Evolutionary conservation across 2,329 filamentous ascomycete genomes (phyloP), one percentile per base, ranked within the genome.

Genomic region (Tolypocladium guangdongense): DNA sequence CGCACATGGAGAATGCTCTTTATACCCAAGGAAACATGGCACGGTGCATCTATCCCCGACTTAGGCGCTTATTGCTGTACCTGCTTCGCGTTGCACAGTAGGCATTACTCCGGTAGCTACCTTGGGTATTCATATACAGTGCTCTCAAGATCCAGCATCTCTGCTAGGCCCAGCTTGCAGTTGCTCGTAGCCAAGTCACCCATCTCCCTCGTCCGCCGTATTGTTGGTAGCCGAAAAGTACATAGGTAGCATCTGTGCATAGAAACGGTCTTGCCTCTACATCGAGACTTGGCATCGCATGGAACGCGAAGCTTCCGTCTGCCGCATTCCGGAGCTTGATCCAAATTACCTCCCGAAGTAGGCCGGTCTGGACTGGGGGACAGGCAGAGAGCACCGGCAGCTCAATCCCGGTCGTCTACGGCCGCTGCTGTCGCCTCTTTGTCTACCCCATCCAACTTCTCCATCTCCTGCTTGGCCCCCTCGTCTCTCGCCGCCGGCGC

Each of bases 401-500:
- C 27, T 47, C 43, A 47, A 2, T 47, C 11, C 27, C n/a, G 18
- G 27, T 47, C 43, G 20, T 47, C 27, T 5, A 12, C 18, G 27
- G 11, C 10, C 7, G 43, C 18, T 47, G 27, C 27, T 18, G 27
- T 14, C 27, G 43, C 30, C 27, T 32, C 27, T 33, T n/a, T 33
- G 18, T 5, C 27, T 18, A 20, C 43, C 27, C 33, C 43, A 20
- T 10, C 12, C 5, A 16, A 20, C 20, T 22, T 7, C 20, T 18
- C 45, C 22, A 6, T 24, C 45, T 36, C 20, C 27, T 20, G n/a
- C 36, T 33, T 32, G 50, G 7, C 7, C 41, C 18, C 8, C 20
- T 41, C 46, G 27, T 32, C 36, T 10, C 53, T 54, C 24, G 55
- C 54, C 51, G 58, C 56, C 30, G 48, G 52, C 7, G 51, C 33